Conservation (phyloP, 2,329 filamentous ascomycete species). For the Phaeoacremonium minimum region DNA sequence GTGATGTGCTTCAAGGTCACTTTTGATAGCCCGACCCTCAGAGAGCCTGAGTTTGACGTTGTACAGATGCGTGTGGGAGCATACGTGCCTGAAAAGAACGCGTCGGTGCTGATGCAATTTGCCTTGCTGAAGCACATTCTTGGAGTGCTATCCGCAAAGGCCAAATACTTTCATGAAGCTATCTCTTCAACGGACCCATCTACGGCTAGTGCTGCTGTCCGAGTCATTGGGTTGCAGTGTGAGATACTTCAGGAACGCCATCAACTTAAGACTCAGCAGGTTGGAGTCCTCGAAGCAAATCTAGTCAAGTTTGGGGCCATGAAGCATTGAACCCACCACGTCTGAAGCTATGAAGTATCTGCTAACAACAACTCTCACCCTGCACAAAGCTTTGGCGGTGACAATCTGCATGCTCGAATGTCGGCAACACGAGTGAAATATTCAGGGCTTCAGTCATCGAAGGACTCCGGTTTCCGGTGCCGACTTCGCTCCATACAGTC, state of each 20-base stretch:
- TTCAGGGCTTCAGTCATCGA: too few relatives aligned
- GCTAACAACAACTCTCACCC: too few relatives aligned
- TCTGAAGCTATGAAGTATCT: too few relatives aligned
- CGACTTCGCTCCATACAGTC: too few relatives aligned
- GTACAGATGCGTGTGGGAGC: constrained; percentile 35
- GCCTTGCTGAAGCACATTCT: constrained; percentile 26
- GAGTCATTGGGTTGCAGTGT: too few relatives aligned
- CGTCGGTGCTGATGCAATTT: constrained; percentile 26
- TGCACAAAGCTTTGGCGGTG: too few relatives aligned
- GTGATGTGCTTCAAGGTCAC: constrained; percentile 25
- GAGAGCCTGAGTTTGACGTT: constrained; percentile 27
- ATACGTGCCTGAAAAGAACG: constrained; percentile 24
- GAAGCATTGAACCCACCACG: too few relatives aligned
- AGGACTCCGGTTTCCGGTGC: too few relatives aligned
- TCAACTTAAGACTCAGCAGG: background rate
- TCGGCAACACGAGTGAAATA: too few relatives aligned
- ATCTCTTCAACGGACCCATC: too few relatives aligned
- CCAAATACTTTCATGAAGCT: background rate
- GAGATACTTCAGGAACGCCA: background rate
- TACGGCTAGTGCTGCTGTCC: too few relatives aligned
- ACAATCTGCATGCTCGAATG: too few relatives aligned
- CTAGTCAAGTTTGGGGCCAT: background rate
- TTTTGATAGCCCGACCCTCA: constrained; percentile 16
- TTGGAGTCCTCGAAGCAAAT: background rate
- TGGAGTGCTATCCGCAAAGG: constrained; percentile 11